Base-by-base conservation (phyloP, 2,329 filamentous ascomycete species). In the Aspergillus latus region DNA sequence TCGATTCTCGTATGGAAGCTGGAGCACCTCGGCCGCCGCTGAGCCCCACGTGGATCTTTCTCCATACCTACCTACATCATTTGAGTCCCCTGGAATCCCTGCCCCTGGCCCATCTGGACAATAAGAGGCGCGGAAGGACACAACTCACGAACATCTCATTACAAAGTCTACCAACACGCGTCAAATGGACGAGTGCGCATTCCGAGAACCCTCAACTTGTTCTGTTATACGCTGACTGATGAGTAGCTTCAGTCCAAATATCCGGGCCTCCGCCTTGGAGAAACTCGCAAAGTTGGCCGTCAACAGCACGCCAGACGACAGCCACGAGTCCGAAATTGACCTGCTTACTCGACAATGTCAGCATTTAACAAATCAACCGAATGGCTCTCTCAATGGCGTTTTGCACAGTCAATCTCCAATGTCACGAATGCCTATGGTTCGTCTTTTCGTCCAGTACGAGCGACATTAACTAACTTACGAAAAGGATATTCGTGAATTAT, bases 401-500 rank as follows among this genome's bases (percentile, higher is more conserved):
- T 60, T 74, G 37, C 69, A 68, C 47, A 70, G 65, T 11, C 72
- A 73, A 43, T 67, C 67, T n/a, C 69, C 74, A 2, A 66, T 67
- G 7, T 72, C 74, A n/a, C 67, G 69, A 49, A 59, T 72, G 46
- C 73, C 72, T 34, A 76, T 78, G 74, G 73, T 75, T 56, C 34
- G 66, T 60, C 40, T 52, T 50, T 34, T 28, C 44, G 28, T 34
- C 29, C 45, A 46, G 57, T 16, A 10, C 26, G 32, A 9, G 26
- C n/a, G 21, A 52, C 29, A 52, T 7, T 3, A 26, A 10, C 63
- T 74, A 51, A 72, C 58, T 47, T 51, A 21, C 21, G 47, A 40
- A 11, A 59, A 95, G 91, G 90, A 87, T 52, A 85, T 92, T 52
- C 87, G 90, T 67, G 95, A 99, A 79, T 88, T 96, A 64, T 93